Conservation (phyloP, 352 stramenopile species). For the Phytophthora capsici region DNA sequence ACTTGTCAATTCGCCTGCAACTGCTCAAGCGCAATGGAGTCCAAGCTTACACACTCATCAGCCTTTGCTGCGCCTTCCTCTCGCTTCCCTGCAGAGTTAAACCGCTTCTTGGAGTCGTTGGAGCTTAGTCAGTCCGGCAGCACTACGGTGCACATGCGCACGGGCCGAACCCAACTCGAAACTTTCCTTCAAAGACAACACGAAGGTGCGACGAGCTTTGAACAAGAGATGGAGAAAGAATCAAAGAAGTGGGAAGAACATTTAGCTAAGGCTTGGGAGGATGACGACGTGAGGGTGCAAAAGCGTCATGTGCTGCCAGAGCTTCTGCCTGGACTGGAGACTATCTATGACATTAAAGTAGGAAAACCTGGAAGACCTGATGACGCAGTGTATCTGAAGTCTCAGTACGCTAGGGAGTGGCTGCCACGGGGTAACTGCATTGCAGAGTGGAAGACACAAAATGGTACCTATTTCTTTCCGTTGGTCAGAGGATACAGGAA, state of each 20-base stretch:
- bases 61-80: constrained; percentile 53
- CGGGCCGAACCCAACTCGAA: constrained; percentile 58
- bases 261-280: constrained; percentile 35
- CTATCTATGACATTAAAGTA: constrained; percentile 68
- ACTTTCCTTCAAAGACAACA: constrained; percentile 53
- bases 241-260: constrained; percentile 56
- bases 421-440: constrained; percentile 82
- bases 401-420: constrained; percentile 67
- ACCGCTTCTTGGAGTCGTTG: constrained; percentile 39
- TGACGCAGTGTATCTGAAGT: constrained; percentile 73
- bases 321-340: constrained; percentile 42
- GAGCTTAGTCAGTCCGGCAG: constrained; percentile 29
- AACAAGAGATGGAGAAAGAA: constrained; percentile 41
- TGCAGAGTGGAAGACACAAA: constrained; percentile 41
- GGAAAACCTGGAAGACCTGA: constrained; percentile 67
- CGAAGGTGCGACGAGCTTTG: constrained; percentile 37
- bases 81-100: constrained; percentile 44
- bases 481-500: constrained; percentile 80
- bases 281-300: constrained; percentile 52
- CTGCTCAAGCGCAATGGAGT: constrained; percentile 12
- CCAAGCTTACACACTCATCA: constrained; percentile 1
- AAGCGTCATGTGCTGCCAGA: constrained; percentile 43
- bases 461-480: constrained; percentile 46
- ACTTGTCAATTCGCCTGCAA: constrained; percentile 23
- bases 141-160: constrained; percentile 51